These are phyloP conservation scores for Malbranchea zuffiana DNA, from an alignment of 2,329 filamentous ascomycete genomes.

Conservation along the genomic window DNA sequence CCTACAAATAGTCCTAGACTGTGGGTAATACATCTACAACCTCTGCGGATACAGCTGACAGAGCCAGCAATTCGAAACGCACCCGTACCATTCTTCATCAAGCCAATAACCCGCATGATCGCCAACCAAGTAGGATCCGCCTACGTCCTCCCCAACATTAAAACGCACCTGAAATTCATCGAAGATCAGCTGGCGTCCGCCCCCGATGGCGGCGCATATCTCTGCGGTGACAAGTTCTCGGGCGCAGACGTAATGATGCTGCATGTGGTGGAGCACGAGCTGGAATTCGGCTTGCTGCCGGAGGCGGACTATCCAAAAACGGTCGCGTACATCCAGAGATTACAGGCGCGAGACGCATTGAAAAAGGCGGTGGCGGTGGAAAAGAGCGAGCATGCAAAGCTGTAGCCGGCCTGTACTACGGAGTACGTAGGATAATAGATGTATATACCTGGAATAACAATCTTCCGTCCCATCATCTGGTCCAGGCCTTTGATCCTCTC, in stretches of 20 bases:
- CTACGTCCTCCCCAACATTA: conserved; percentile 33
- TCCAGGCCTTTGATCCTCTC: too few relatives aligned
- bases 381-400: too few relatives aligned
- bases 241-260: conserved; percentile 40
- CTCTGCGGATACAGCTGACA: not conserved
- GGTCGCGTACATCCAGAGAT: conserved; percentile 20
- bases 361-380: conserved; percentile 21
- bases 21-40: conserved; percentile 29
- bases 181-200: conserved; percentile 36
- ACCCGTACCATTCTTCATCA: conserved; percentile 58
- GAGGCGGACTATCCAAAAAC: conserved; percentile 28
- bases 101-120: conserved; percentile 49
- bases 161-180: conserved; percentile 35
- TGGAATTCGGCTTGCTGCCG: conserved; percentile 24
- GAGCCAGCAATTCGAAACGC: conserved; percentile 38
- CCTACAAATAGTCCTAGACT: conserved; percentile 50
- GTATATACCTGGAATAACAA: too few relatives aligned
- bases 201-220: conserved; percentile 28
- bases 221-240: conserved; percentile 36
- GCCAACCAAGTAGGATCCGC: conserved; percentile 34
- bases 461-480: too few relatives aligned
- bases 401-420: too few relatives aligned
- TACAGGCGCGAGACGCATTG: conserved; percentile 23
- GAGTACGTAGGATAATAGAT: too few relatives aligned
- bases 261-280: conserved; percentile 34